A percentile compares a stretch with the other conserved stretches of the same genome.
Conservation (phyloP, 164 flowering plant genomes). For the Macadamia tetraphylla region DNA sequence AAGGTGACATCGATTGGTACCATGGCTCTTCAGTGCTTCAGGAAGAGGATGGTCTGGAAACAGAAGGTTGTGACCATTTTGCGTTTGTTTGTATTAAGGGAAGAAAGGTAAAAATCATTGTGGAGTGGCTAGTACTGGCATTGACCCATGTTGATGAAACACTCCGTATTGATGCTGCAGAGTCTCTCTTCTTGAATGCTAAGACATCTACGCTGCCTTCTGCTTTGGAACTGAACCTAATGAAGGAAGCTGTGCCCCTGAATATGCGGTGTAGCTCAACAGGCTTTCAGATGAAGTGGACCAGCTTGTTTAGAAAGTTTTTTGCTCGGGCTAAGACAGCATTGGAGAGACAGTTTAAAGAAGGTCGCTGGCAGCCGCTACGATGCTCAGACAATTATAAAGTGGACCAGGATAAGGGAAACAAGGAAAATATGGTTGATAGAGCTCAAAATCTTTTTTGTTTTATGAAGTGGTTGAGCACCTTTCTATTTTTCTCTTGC, state of each 20-base stretch:
- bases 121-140: slow-evolving; percentile 73
- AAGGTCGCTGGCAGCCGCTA: slow-evolving; percentile 58
- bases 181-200: slow-evolving; percentile 82
- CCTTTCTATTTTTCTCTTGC: slow-evolving; percentile 86
- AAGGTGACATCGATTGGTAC: slow-evolving; percentile 78
- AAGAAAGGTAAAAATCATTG: slow-evolving; percentile 48
- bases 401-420: slow-evolving; percentile 14
- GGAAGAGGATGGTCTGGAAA: slow-evolving; percentile 15
- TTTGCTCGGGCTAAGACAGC: slow-evolving; percentile 89
- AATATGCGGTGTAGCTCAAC: slow-evolving; percentile 96
- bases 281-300: slow-evolving; percentile 97
- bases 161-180: slow-evolving; percentile 95
- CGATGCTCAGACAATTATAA: slow-evolving; percentile 9
- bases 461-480: slow-evolving; percentile 88
- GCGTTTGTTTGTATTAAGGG: slow-evolving; percentile 66
- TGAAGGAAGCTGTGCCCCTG: slow-evolving; percentile 80
- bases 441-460: slow-evolving; percentile 63
- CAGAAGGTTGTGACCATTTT: slow-evolving; percentile 19
- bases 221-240: slow-evolving; percentile 65
- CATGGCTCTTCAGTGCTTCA: slow-evolving; percentile 12
- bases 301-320: slow-evolving; percentile 86
- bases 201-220: slow-evolving; percentile 91
- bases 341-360: slow-evolving; percentile 81
- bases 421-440: slow-evolving; percentile 18
- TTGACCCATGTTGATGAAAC: slow-evolving; percentile 85